A percentile compares a stretch with the other conserved stretches of the same genome.
Evolutionary conservation across 1,284 basidiomycete genomes (phyloP).

Genomic region (Veloboletus limbatus): DNA sequence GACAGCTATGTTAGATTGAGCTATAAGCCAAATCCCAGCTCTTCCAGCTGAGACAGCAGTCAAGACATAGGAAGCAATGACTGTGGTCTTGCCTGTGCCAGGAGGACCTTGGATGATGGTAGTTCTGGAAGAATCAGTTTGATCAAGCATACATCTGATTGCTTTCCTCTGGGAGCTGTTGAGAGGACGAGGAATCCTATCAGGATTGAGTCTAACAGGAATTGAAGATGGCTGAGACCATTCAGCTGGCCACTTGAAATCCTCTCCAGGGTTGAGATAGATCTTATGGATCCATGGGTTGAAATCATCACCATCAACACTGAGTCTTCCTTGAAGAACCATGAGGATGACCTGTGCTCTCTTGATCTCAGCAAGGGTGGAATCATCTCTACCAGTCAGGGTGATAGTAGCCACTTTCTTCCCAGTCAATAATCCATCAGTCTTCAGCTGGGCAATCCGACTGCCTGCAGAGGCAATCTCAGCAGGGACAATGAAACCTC

Average conservation of each 20-base stretch:
- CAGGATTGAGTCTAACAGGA: conserved; percentile 16
- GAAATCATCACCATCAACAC: conserved; percentile 33
- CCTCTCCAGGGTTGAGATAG: conserved; percentile 38
- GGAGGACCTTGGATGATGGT: conserved; percentile 49
- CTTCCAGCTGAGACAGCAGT: conserved; percentile 30
- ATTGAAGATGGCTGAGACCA: conserved; percentile 25
- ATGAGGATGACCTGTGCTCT: conserved; percentile 44
- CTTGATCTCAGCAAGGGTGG: conserved; percentile 50
- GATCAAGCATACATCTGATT: conserved; percentile 28
- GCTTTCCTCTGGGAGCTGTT: conserved; percentile 29
- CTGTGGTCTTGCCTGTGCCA: conserved; percentile 45
- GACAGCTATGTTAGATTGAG: conserved; percentile 53
- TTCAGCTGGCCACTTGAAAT: conserved; percentile 44
- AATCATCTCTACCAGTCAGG: conserved; percentile 49
- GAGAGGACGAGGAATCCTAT: conserved; percentile 23
- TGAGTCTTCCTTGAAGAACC: conserved; percentile 46
- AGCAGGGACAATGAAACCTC: conserved; percentile 19
- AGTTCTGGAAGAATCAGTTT: conserved; percentile 22
- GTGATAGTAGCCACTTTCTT: conserved; percentile 36
- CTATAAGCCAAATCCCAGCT: conserved; percentile 47
- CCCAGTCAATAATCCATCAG: conserved; percentile 20
- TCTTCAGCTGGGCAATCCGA: conserved; percentile 13
- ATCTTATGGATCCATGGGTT: conserved; percentile 62
- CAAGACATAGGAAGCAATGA: conserved; percentile 48
- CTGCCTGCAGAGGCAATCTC: conserved; percentile 2